Evolutionary conservation across 148 eudicot genomes (phyloP), one percentile per base, ranked within the genome.

Genomic region (Dianthus caryophyllus): DNA sequence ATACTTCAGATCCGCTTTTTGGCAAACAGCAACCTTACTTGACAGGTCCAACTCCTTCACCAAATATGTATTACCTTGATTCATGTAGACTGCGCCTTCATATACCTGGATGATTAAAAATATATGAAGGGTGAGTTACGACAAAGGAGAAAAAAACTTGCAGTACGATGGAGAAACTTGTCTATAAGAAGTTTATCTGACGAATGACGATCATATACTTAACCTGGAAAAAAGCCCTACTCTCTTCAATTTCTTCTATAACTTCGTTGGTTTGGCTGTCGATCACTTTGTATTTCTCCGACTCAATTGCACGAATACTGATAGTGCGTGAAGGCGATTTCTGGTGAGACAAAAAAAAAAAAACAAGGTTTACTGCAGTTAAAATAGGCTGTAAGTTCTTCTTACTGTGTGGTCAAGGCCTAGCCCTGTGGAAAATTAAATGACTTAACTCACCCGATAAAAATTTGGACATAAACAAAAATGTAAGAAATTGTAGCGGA

Each of bases 201-300:
- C 68, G 39, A 49, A 15, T 21, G 27, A 44, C 68, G 39, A 49
- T 21, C 17, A 43, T 31, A 27, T 31, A 27, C 25, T 31, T 69
- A 29, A 93, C 99, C 99, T 94, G 99, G 76, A 94, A 94, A 81
- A 94, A 94, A 64, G 99, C 99, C 73, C 61, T 82, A 85, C 97
- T 90, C 77, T 94, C 99, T 80, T 94, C 99, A 70, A 94, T 88
- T 81, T 94, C 99, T 82, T 94, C 99, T 72, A 94, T 83, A 71
- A 94, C 82, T 75, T 86, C 85, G 72, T 88, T 69, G 30, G 61
- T 85, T 82, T 80, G 75, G 77, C 72, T 43, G 81, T 94, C 86
- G 73, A 88, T 82, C 54, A 94, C 96, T 83, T 82, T 82, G 85
- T 83, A 94, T 75, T 81, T 85, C 80, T 82, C 97, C 25, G 81